These are phyloP conservation scores for Dictyostelium firmibasis DNA, from an alignment of 78 protist species.

Conservation along the genomic window DNA sequence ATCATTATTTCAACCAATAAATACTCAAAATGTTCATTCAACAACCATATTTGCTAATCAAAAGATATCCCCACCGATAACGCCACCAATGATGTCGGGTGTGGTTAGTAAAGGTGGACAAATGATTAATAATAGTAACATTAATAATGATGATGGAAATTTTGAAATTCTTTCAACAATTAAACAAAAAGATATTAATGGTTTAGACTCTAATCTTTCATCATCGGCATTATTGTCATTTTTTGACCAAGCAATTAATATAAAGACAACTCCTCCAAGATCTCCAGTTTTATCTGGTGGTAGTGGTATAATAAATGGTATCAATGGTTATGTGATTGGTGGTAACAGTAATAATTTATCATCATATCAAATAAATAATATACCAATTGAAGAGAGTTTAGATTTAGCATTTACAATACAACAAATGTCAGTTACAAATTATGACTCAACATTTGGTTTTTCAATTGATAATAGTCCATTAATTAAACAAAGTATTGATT, in stretches of 20 bases:
- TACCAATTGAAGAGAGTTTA: slow-evolving; percentile 42
- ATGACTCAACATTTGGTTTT: slow-evolving; percentile 38
- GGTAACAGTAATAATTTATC: background rate
- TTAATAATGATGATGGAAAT: background rate
- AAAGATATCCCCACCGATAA: background rate
- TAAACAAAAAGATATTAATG: background rate
- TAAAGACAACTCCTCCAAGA: background rate
- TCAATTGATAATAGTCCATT: slow-evolving; percentile 52
- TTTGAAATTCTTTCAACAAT: background rate
- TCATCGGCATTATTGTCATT: background rate
- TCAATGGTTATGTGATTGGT: background rate
- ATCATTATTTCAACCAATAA: background rate
- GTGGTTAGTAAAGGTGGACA: no score
- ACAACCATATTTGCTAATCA: background rate
- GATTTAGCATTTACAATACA: slow-evolving; percentile 48
- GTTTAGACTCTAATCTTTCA: background rate
- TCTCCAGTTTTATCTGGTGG: slow-evolving; percentile 10
- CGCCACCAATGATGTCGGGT: background rate
- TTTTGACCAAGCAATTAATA: background rate
- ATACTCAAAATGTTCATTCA: background rate
- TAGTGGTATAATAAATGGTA: background rate
- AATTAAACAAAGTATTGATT: slow-evolving; percentile 21
- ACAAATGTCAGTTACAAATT: slow-evolving; percentile 33
- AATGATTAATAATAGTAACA: background rate
- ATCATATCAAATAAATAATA: background rate